Evolutionary conservation across 495 filamentous ascomycete species (phyloP).

Genomic region (Daldinia caldariorum): DNA sequence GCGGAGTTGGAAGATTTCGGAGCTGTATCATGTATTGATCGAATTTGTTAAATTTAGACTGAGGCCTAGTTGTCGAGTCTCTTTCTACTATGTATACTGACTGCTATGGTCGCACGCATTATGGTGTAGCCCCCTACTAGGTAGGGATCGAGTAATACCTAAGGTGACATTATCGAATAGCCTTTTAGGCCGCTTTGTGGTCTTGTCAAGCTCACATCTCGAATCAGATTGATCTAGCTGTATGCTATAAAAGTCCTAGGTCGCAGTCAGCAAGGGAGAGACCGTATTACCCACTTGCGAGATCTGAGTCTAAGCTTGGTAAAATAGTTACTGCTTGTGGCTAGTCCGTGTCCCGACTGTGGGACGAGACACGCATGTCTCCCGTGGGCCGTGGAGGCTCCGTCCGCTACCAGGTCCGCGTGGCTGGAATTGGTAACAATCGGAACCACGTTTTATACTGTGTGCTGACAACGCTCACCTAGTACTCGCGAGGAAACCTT

Average conservation of each 20-base stretch:
- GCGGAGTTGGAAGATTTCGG: slow-evolving; percentile 1
- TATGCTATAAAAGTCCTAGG: slow-evolving; percentile 6
- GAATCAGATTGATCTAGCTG: slow-evolving; percentile 1
- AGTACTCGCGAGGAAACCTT: neutral
- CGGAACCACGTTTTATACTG: slow-evolving; percentile 12
- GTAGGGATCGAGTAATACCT: too few relatives aligned
- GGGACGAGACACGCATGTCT: slow-evolving; percentile 40
- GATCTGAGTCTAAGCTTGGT: slow-evolving; percentile 1
- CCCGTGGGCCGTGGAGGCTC: slow-evolving; percentile 42
- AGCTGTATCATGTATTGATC: neutral
- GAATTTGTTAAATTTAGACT: slow-evolving; percentile 1
- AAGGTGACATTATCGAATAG: slow-evolving; percentile 1
- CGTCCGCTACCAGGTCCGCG: slow-evolving; percentile 35
- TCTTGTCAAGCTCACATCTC: slow-evolving; percentile 8
- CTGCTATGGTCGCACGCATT: neutral
- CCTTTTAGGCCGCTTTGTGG: slow-evolving; percentile 3
- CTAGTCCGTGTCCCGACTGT: slow-evolving; percentile 30
- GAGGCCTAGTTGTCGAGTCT: neutral
- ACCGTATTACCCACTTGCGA: neutral
- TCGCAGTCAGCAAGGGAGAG: slow-evolving; percentile 11
- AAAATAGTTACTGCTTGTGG: slow-evolving; percentile 23
- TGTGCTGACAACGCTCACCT: slow-evolving; percentile 27
- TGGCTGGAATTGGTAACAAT: slow-evolving; percentile 30
- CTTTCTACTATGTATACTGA: neutral
- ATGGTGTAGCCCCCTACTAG: neutral